Base-by-base conservation (phyloP, 23 red algal species). In the Porphyridium purpureum region DNA sequence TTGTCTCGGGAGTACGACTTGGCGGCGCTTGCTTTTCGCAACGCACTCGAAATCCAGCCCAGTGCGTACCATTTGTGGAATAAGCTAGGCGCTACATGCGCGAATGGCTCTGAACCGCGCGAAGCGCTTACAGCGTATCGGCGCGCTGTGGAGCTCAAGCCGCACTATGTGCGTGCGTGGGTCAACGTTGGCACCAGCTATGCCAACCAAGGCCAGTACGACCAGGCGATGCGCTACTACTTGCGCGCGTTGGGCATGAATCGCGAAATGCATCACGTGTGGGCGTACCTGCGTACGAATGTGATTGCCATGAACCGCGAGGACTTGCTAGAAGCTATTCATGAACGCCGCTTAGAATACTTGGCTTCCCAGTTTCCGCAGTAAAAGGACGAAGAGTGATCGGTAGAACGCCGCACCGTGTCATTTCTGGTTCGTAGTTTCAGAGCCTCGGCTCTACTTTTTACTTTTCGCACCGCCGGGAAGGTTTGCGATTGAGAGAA, bases 161-260 rank as follows among this genome's bases (percentile, higher is more conserved):
- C 76, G 44, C 42, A 63, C 33, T 72, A 76, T 35, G 44, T 94
- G 40, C 59, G 87, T 2, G 87, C 87, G 6, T 94, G 87, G 87
- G 87, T 94, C 6, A 94, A 94, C 65, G 87, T 94, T 4, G 87
- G 87, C 33, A 94, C 87, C 33, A 66, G 76, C 44, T 94, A 94
- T 52, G 79, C 87, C 0, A 94, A 94, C 29, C 70, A 53, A 40
- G 4, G 51, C 49, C 27, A 21, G 50, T 0, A 31, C 46, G 3
- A 3, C 5, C 31, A 11, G 25, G 14, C 38, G 11, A 17, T 44
- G 52, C 21, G 50, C 9, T 4, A 29, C 15, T 7, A 27, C 50
- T 35, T n/a, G 21, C 21, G 24, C 0, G 60, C 33, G 23, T 6
- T 44, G 35, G 24, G 24, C 33, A 32, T 55, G 15, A 44, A 76